A percentile compares a stretch with the other conserved stretches of the same genome.
These are phyloP conservation scores for Aphanomyces euteiches DNA, from an alignment of 352 stramenopile genomes.

Conservation along the genomic window DNA sequence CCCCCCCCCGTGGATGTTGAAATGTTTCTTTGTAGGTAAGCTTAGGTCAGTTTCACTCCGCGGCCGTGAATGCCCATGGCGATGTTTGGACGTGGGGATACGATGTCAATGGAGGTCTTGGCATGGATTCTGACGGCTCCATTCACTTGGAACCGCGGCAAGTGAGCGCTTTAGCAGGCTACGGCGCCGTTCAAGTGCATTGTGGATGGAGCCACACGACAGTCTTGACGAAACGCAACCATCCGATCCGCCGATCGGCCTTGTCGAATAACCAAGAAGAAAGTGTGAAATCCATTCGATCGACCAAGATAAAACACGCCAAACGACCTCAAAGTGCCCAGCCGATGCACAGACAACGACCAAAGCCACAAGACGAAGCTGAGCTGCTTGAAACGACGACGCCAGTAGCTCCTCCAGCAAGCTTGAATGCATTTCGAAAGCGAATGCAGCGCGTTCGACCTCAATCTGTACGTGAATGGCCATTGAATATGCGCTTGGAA, in stretches of 20 bases:
- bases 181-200: slow-evolving; percentile 46
- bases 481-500: not conserved
- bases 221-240: slow-evolving; percentile 43
- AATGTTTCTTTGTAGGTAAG: slow-evolving; percentile 13
- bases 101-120: slow-evolving; percentile 43
- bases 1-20: not conserved
- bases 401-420: not conserved
- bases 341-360: not conserved
- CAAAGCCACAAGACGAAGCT: not conserved
- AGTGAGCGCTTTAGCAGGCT: slow-evolving; percentile 35
- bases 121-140: slow-evolving; percentile 29
- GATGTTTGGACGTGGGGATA: slow-evolving; percentile 59
- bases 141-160: slow-evolving; percentile 42
- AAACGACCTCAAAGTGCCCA: not conserved
- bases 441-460: slow-evolving; percentile 21
- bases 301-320: slow-evolving; percentile 1
- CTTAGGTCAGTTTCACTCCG: slow-evolving; percentile 70
- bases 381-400: not conserved
- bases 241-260: not conserved
- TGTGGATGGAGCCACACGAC: slow-evolving; percentile 70
- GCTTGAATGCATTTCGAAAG: slow-evolving; percentile 8
- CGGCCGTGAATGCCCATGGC: slow-evolving; percentile 47
- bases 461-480: slow-evolving; percentile 4
- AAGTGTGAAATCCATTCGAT: not conserved
- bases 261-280: not conserved